phyloP scores from a whole-genome alignment of 345 rosid species.

The Hypericum androsaemum region DNA sequence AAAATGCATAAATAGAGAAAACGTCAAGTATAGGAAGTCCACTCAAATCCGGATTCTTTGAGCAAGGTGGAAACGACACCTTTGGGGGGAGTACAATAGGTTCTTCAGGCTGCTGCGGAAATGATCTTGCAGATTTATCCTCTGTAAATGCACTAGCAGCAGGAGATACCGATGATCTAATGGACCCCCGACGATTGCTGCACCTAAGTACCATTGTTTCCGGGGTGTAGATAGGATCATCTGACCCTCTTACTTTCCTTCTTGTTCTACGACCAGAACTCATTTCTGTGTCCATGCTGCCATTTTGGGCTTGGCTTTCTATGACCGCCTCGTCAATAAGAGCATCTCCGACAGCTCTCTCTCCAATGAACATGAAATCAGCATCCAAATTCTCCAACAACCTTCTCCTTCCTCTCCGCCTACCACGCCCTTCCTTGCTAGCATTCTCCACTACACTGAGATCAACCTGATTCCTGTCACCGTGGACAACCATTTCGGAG shows the following conservation, averaged over 20 bases:
- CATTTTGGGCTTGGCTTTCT: conserved; percentile 21
- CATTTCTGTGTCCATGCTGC: conserved; percentile 21
- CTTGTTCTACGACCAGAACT: conserved; percentile 37
- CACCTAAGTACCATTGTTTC: conserved; percentile 58
- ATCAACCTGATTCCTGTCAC: conserved; percentile 6
- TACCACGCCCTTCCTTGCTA: conserved; percentile 3
- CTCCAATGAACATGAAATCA: background rate
- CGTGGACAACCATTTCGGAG: background rate
- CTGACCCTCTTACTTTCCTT: conserved; percentile 26
- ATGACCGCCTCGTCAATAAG: conserved; percentile 2
- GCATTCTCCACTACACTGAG: background rate
- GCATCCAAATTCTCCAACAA: conserved; percentile 4
- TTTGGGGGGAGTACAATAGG: conserved; percentile 41
- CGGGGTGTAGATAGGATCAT: conserved; percentile 19
- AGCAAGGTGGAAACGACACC: conserved; percentile 68
- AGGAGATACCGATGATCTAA: conserved; percentile 40
- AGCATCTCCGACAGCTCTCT: conserved; percentile 6
- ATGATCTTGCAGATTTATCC: conserved; percentile 29
- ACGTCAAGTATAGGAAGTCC: conserved; percentile 51
- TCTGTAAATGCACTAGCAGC: conserved; percentile 47
- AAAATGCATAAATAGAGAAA: conserved; percentile 67
- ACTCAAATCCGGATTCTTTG: conserved; percentile 44
- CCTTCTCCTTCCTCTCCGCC: conserved; percentile 15
- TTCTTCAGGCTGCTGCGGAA: conserved; percentile 29
- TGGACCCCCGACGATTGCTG: conserved; percentile 64